Evolutionary conservation across 805 yeast species (phyloP).

Genomic region (Starmerella asiatica): DNA sequence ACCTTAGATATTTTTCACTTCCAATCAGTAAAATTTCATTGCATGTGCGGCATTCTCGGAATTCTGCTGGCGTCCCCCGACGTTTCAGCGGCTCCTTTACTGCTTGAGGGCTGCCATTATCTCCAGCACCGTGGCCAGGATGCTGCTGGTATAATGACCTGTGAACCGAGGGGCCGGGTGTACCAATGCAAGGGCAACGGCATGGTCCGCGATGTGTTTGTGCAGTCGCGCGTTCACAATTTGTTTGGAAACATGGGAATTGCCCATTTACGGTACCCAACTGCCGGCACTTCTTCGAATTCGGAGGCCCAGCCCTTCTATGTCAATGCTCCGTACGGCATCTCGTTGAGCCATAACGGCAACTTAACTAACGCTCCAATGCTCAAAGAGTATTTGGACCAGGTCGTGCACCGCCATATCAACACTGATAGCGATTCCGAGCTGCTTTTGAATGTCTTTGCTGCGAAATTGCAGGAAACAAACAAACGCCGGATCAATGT

Average conservation of each 20-base stretch:
- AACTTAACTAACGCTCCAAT: slow-evolving; percentile 79
- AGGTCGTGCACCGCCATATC: slow-evolving; percentile 89
- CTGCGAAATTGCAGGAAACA: slow-evolving; percentile 77
- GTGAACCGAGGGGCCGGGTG: slow-evolving; percentile 83
- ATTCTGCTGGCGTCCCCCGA: slow-evolving; percentile 65
- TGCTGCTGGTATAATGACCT: slow-evolving; percentile 97
- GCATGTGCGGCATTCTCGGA: slow-evolving; percentile 93
- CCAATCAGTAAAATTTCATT: not conserved
- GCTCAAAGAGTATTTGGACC: slow-evolving; percentile 69
- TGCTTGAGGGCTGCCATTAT: slow-evolving; percentile 83
- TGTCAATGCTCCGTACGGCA: slow-evolving; percentile 94
- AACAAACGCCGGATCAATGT: slow-evolving; percentile 89
- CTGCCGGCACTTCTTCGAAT: slow-evolving; percentile 91
- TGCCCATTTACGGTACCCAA: slow-evolving; percentile 88
- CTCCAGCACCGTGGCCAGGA: slow-evolving; percentile 97
- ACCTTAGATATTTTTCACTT: slow-evolving; percentile 1
- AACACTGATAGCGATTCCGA: slow-evolving; percentile 96
- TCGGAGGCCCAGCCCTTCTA: slow-evolving; percentile 98
- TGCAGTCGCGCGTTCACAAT: slow-evolving; percentile 60
- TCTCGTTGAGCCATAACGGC: slow-evolving; percentile 83
- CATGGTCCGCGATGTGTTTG: slow-evolving; percentile 95
- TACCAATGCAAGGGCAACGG: slow-evolving; percentile 98
- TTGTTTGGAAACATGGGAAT: slow-evolving; percentile 90
- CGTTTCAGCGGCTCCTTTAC: slow-evolving; percentile 69
- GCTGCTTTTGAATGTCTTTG: slow-evolving; percentile 75